These are phyloP conservation scores for Fraxinus floribunda DNA, from an alignment of 305 asterid genomes.

Conservation along the genomic window DNA sequence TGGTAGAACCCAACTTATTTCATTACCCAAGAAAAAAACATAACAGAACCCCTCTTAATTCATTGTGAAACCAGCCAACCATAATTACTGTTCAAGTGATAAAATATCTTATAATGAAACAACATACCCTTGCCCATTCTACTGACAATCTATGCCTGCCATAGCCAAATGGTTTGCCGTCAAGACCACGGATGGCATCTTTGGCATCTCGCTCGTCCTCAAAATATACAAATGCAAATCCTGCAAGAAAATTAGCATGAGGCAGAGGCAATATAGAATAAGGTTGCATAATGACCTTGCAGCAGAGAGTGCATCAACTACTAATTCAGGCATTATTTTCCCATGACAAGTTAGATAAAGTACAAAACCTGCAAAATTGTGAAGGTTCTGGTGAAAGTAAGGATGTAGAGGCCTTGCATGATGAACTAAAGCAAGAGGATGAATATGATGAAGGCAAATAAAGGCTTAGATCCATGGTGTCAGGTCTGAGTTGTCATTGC, in stretches of 20 bases:
- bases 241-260: constrained; percentile 40
- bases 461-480: constrained; percentile 57
- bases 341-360: constrained; percentile 36
- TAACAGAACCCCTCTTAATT: neutral
- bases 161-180: constrained; percentile 63
- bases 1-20: neutral
- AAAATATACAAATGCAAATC: constrained; percentile 84
- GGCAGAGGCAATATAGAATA: constrained; percentile 18
- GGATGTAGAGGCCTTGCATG: constrained; percentile 82
- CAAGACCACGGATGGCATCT: constrained; percentile 72
- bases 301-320: constrained; percentile 32
- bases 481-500: constrained; percentile 60
- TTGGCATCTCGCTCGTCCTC: constrained; percentile 94
- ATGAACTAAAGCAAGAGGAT: constrained; percentile 66
- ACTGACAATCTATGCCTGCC: constrained; percentile 69
- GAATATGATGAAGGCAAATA: constrained; percentile 54
- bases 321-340: constrained; percentile 43
- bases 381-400: constrained; percentile 77
- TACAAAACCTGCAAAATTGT: constrained; percentile 86
- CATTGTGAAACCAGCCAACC: neutral
- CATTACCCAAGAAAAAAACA: neutral
- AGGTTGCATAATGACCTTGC: constrained; percentile 22
- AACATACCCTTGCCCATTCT: constrained; percentile 87
- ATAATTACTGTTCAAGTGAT: neutral
- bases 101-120: neutral